A percentile compares a stretch with the other conserved stretches of the same genome.
These are phyloP conservation scores for Ceratobasidium sp. DNA, from an alignment of 1,284 basidiomycete genomes.

Conservation along the genomic window DNA sequence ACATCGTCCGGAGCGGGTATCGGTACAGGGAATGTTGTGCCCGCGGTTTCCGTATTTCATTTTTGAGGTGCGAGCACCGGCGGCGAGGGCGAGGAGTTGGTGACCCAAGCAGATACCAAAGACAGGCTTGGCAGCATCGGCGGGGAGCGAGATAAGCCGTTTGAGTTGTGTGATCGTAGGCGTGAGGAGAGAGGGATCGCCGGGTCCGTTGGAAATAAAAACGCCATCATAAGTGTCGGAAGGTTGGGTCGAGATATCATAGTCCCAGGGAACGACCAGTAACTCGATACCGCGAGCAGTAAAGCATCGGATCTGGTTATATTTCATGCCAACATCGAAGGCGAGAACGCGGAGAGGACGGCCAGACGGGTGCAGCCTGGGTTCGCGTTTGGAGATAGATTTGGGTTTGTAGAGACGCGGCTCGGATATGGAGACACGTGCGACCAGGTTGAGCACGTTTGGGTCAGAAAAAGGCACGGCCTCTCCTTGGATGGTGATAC, in stretches of 20 bases:
- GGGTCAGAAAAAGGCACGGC: constrained; percentile 89
- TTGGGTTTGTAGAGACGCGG: constrained; percentile 79
- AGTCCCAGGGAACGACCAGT: constrained; percentile 98
- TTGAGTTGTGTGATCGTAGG: constrained; percentile 79
- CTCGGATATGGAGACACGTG: constrained; percentile 78
- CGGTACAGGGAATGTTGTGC: constrained; percentile 98
- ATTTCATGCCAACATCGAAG: constrained; percentile 99
- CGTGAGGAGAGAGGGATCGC: constrained; percentile 90
- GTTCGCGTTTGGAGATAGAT: constrained; percentile 55
- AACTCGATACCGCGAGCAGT: constrained; percentile 92
- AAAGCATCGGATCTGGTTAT: constrained; percentile 99
- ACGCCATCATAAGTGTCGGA: constrained; percentile 92
- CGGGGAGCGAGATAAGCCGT: constrained; percentile 65
- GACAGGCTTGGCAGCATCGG: constrained; percentile 82
- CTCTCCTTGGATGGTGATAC: constrained; percentile 72
- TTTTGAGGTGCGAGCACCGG: constrained; percentile 93
- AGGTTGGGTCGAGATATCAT: constrained; percentile 82
- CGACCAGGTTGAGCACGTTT: constrained; percentile 91
- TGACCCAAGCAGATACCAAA: constrained; percentile 99
- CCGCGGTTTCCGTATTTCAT: constrained; percentile 99
- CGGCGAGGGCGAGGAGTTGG: constrained; percentile 94
- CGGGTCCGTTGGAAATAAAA: constrained; percentile 98
- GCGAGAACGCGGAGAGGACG: constrained; percentile 88
- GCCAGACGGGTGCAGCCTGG: constrained; percentile 78
- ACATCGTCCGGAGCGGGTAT: constrained; percentile 92